These are phyloP conservation scores for Pyronema omphalodes DNA, from an alignment of 495 filamentous ascomycete genomes.

Conservation along the genomic window DNA sequence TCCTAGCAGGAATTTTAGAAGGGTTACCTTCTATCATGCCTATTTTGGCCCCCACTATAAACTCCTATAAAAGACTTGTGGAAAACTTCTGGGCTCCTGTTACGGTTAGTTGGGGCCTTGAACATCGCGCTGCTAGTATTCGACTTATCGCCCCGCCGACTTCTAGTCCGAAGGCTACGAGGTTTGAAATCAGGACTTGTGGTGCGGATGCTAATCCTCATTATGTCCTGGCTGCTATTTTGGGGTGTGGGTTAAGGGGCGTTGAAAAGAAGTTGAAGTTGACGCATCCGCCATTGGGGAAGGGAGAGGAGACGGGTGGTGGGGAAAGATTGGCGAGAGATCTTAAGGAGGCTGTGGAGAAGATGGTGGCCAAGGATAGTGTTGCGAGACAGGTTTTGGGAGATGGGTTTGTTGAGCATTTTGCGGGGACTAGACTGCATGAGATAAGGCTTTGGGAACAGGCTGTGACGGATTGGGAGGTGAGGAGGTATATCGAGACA, in stretches of 20 bases:
- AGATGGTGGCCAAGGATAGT: slow-evolving; percentile 56
- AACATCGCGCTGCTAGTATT: slow-evolving; percentile 84
- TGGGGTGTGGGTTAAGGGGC: slow-evolving; percentile 74
- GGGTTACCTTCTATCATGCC: slow-evolving; percentile 94
- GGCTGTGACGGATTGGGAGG: slow-evolving; percentile 33
- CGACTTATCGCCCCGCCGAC: slow-evolving; percentile 78
- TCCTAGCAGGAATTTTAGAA: slow-evolving; percentile 75
- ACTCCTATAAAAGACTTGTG: slow-evolving; percentile 91
- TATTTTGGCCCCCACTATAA: slow-evolving; percentile 78
- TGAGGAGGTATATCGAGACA: slow-evolving; percentile 56
- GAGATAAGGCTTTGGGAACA: slow-evolving; percentile 80
- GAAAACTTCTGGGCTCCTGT: slow-evolving; percentile 99
- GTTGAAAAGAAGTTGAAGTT: slow-evolving; percentile 79
- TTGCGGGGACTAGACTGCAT: slow-evolving; percentile 78
- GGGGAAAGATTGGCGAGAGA: slow-evolving; percentile 61
- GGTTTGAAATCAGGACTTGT: slow-evolving; percentile 79
- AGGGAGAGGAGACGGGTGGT: slow-evolving; percentile 61
- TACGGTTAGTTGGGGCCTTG: slow-evolving; percentile 89
- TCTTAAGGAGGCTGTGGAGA: slow-evolving; percentile 59
- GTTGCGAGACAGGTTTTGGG: slow-evolving; percentile 84
- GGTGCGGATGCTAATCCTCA: slow-evolving; percentile 84
- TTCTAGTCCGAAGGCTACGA: slow-evolving; percentile 59
- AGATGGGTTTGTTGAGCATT: slow-evolving; percentile 90
- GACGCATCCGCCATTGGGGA: slow-evolving; percentile 60
- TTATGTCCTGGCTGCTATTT: slow-evolving; percentile 68